A percentile compares a stretch with the other conserved stretches of the same genome.
These are phyloP conservation scores for Cryoendolithus antarcticus DNA, from an alignment of 2,329 filamentous ascomycete genomes.

Conservation along the genomic window DNA sequence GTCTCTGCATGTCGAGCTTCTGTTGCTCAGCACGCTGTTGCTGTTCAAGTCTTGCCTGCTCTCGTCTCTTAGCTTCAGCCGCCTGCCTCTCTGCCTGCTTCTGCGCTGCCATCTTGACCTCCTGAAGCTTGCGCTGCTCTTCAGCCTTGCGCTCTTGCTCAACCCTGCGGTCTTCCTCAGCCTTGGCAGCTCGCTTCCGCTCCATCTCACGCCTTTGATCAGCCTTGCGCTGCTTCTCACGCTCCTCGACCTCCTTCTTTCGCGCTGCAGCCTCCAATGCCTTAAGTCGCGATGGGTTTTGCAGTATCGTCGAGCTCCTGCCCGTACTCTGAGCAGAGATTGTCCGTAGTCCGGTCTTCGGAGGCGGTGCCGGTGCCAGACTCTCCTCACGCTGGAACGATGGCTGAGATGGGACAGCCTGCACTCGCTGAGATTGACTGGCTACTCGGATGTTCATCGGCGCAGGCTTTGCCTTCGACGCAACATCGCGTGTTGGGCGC, in stretches of 20 bases:
- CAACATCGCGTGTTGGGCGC: constrained; percentile 34
- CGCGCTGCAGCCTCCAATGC: constrained; percentile 64
- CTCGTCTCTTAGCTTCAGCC: constrained; percentile 22
- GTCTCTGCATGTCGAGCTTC: constrained; percentile 15
- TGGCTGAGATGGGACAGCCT: constrained; percentile 10
- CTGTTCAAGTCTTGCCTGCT: constrained; percentile 24
- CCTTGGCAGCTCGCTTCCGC: constrained; percentile 60
- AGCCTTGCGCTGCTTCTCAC: constrained; percentile 63
- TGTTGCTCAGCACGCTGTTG: constrained; percentile 18
- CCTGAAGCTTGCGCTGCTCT: constrained; percentile 26
- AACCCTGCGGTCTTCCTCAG: constrained; percentile 42
- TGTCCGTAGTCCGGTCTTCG: constrained; percentile 56
- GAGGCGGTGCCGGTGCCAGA: constrained; percentile 31
- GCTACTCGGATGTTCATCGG: constrained; percentile 61
- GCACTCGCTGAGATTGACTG: constrained; percentile 27
- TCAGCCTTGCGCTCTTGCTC: constrained; percentile 28
- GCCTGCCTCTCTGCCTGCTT: constrained; percentile 33
- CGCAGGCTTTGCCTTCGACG: constrained; percentile 50
- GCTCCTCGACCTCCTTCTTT: constrained; percentile 76
- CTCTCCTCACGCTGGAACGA: constrained; percentile 15
- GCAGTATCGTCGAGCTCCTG: constrained; percentile 28
- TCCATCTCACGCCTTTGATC: constrained; percentile 74
- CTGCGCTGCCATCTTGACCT: constrained; percentile 25
- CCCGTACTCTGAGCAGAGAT: constrained; percentile 44
- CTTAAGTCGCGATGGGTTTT: constrained; percentile 33